These are phyloP conservation scores for Penicillium robsamsonii DNA, from an alignment of 495 filamentous ascomycete species.

Conservation along the genomic window DNA sequence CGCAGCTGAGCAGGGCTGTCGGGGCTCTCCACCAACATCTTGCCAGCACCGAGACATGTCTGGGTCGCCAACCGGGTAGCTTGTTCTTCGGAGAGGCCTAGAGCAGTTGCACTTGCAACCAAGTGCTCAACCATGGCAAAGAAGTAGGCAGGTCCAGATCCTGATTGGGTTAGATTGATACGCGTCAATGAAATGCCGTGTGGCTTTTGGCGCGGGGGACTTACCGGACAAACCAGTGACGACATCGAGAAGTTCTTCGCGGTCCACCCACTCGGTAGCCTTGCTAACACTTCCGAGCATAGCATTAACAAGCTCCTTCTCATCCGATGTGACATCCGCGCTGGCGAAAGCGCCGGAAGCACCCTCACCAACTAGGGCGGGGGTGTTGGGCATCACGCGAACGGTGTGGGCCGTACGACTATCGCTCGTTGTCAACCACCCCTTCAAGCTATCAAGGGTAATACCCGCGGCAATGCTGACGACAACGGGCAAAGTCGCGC, in stretches of 20 bases:
- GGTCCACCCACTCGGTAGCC: slow-evolving; percentile 43
- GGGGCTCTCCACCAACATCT: slow-evolving; percentile 39
- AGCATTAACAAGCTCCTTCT: slow-evolving; percentile 38
- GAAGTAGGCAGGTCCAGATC: slow-evolving; percentile 45
- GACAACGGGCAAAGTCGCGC: slow-evolving; percentile 56
- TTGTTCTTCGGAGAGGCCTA: slow-evolving; percentile 39
- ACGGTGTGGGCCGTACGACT: slow-evolving; percentile 32
- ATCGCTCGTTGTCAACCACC: slow-evolving; percentile 32
- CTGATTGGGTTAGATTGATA: slow-evolving; percentile 16
- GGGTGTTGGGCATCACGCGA: slow-evolving; percentile 46
- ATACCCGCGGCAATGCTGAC: slow-evolving; percentile 45
- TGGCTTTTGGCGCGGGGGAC: slow-evolving; percentile 3
- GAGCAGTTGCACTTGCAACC: slow-evolving; percentile 36
- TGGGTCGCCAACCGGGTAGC: slow-evolving; percentile 41
- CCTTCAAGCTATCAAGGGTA: slow-evolving; percentile 35
- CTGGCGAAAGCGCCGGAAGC: slow-evolving; percentile 36
- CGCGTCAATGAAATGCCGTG: neutral
- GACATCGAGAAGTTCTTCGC: slow-evolving; percentile 41
- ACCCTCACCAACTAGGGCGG: slow-evolving; percentile 40
- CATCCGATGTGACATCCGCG: slow-evolving; percentile 27
- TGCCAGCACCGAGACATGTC: slow-evolving; percentile 43
- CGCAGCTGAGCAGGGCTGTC: slow-evolving; percentile 39
- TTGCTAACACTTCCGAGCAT: slow-evolving; percentile 38
- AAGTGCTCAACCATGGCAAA: slow-evolving; percentile 48
- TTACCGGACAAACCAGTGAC: slow-evolving; percentile 44